A percentile compares a stretch with the other conserved stretches of the same genome.
These are phyloP conservation scores for Lojkania enalia DNA, from an alignment of 2,329 filamentous ascomycete species.

Conservation along the genomic window DNA sequence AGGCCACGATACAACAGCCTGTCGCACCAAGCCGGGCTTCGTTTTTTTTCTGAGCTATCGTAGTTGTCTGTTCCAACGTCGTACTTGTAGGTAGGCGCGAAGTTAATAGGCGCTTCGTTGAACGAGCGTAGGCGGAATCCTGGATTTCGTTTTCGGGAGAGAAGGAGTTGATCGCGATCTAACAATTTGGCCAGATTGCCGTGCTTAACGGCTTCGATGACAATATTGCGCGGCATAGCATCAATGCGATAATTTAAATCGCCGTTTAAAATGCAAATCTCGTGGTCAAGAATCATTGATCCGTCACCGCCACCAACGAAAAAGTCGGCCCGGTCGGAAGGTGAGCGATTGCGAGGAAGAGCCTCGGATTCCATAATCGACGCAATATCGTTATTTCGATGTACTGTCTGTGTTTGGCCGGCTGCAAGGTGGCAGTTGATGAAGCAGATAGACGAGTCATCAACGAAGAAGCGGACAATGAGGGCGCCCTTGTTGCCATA, in stretches of 20 bases:
- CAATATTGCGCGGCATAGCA: slow-evolving; percentile 90
- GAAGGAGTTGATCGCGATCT: slow-evolving; percentile 89
- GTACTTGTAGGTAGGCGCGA: slow-evolving; percentile 97
- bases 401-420: slow-evolving; percentile 85
- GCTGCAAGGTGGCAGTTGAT: slow-evolving; percentile 97
- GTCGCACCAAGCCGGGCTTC: slow-evolving; percentile 96
- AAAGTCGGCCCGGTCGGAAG: slow-evolving; percentile 69
- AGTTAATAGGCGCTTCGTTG: slow-evolving; percentile 86
- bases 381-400: slow-evolving; percentile 90
- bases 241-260: slow-evolving; percentile 99
- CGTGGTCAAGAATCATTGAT: slow-evolving; percentile 91
- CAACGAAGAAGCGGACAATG: slow-evolving; percentile 86
- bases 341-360: slow-evolving; percentile 72
- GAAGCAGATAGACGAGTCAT: slow-evolving; percentile 93
- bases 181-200: slow-evolving; percentile 84
- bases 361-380: slow-evolving; percentile 80
- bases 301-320: slow-evolving; percentile 94
- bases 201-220: slow-evolving; percentile 80
- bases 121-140: slow-evolving; percentile 87
- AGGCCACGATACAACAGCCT: slow-evolving; percentile 82
- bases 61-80: slow-evolving; percentile 94
- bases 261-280: slow-evolving; percentile 94
- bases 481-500: slow-evolving; percentile 97
- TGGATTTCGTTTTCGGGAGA: slow-evolving; percentile 85
- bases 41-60: slow-evolving; percentile 91